Evolutionary conservation across 257 asterid genomes (phyloP).

Genomic region (Leptodermis oblonga): DNA sequence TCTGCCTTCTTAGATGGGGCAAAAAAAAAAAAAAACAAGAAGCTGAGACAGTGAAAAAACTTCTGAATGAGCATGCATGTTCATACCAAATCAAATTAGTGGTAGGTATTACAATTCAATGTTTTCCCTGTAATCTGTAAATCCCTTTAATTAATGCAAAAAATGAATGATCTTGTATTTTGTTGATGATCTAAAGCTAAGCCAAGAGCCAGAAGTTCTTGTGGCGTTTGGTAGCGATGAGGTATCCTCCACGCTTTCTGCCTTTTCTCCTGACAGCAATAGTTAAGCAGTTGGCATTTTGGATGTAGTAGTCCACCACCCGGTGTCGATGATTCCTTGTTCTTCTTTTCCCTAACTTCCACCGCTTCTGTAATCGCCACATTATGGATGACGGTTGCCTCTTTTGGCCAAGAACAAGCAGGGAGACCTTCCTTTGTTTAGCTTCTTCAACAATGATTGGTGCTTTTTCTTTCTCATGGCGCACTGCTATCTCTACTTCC

Average conservation of each 20-base stretch:
- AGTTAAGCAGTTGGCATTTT: conserved; percentile 78
- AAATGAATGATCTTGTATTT: not conserved
- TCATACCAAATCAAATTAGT: not conserved
- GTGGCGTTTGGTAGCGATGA: conserved; percentile 88
- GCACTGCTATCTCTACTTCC: conserved; percentile 53
- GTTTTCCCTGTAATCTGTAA: not conserved
- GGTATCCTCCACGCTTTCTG: conserved; percentile 73
- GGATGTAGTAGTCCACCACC: conserved; percentile 68
- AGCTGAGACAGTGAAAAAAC: not conserved
- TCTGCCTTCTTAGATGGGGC: too few relatives aligned
- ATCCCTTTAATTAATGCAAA: too few relatives aligned
- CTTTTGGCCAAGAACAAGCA: conserved; percentile 72
- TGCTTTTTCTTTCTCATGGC: conserved; percentile 71
- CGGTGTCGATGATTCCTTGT: conserved; percentile 16
- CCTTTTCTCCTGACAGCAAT: conserved; percentile 79
- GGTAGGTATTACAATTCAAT: not conserved
- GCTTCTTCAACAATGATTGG: conserved; percentile 63
- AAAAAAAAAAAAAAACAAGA: not conserved
- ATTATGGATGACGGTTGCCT: conserved; percentile 47
- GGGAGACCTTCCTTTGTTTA: conserved; percentile 38
- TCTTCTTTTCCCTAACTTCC: conserved; percentile 36
- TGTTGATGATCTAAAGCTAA: conserved; percentile 23
- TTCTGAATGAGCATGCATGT: not conserved
- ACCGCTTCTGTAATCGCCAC: conserved; percentile 54
- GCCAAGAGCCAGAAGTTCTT: conserved; percentile 96